Evolutionary conservation across 2,329 filamentous ascomycete species (phyloP), one percentile per base, ranked within the genome.

Genomic region (Aureobasidium sp.): DNA sequence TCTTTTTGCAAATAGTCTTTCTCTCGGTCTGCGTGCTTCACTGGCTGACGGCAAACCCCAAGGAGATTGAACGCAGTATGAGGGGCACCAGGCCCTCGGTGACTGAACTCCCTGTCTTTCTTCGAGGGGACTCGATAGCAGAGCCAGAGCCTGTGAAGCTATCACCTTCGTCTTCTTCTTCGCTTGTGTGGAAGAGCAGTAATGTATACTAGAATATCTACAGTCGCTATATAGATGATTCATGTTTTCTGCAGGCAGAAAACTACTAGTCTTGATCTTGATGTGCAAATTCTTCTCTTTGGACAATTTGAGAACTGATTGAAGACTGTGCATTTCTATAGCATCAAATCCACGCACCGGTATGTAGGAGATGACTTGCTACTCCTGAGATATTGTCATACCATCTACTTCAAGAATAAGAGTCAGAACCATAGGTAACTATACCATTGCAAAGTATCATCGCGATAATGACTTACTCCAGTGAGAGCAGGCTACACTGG

Each of bases 11-110:
- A n/a, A 34, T 12, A 62, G 60, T 62, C 27, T 56, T 62, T 31
- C 44, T 62, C 5, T 62, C 60, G 6, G 60, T 62, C 36, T 56
- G 49, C 31, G 60, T 62, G 1, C 29, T 62, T 2, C 60, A 62
- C 36, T 62, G 60, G 60, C 44, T 62, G 4, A 62, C 60, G 1
- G 39, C 49, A n/a, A 55, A 62, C 17, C 51, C 51, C 2, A 47
- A 62, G 25, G 60, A 62, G 5, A 17, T 55, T 34, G 51, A 49
- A 25, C 41, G 31, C 41, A 41, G 36, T 17, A 37, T 41, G 25
- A 5, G 42, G 31, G 51, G 22, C 3, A 47, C 42, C 0, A 47
- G 60, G 17, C 42, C 22, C 9, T 48, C 51, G 2, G n/a, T 62
- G 17, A 41, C 51, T 12, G 60, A 56, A 31, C 14, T 62, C 11